Percentiles rank a stretch among this genome's conserved stretches.
Evolutionary conservation across 257 asterid species (phyloP).

Genomic region (Hygrophila difformis): DNA sequence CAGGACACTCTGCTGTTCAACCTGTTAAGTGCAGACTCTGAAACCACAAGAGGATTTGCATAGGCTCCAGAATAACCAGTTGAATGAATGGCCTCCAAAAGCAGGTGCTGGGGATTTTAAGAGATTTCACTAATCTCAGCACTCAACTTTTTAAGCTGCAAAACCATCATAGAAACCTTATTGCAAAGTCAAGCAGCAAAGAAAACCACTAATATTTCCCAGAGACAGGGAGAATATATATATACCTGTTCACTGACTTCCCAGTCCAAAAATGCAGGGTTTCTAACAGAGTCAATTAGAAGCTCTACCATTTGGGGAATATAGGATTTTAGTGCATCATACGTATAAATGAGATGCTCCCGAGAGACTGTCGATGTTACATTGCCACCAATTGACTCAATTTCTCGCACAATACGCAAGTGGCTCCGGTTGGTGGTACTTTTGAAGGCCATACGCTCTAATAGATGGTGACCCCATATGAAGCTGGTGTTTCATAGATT

Average conservation of each 20-base stretch:
- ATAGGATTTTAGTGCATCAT: constrained; percentile 66
- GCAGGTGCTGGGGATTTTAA: constrained; percentile 77
- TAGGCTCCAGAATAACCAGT: constrained; percentile 74
- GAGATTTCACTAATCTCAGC: constrained; percentile 59
- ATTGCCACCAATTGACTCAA: constrained; percentile 94
- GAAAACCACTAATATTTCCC: not conserved
- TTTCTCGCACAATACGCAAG: constrained; percentile 74
- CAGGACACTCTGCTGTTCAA: too few species aligned
- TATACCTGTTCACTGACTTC: constrained; percentile 90
- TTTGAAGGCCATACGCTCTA: constrained; percentile 95
- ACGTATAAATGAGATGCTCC: constrained; percentile 78
- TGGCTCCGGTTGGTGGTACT: constrained; percentile 79
- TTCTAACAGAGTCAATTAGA: constrained; percentile 71
- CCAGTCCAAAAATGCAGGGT: constrained; percentile 93
- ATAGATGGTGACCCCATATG: too few species aligned
- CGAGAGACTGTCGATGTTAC: constrained; percentile 68
- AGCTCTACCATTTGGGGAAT: constrained; percentile 91
- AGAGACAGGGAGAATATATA: constrained; percentile 9
- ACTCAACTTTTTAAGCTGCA: constrained; percentile 58
- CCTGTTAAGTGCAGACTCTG: too few species aligned
- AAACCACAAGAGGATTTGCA: constrained; percentile 56
- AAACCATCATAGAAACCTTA: constrained; percentile 4
- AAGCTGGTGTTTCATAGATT: too few species aligned
- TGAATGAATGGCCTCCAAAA: constrained; percentile 81
- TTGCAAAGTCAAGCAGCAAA: constrained; percentile 6